These are phyloP conservation scores for Narthecium ossifragum DNA, from an alignment of 106 monocot genomes.

Conservation along the genomic window DNA sequence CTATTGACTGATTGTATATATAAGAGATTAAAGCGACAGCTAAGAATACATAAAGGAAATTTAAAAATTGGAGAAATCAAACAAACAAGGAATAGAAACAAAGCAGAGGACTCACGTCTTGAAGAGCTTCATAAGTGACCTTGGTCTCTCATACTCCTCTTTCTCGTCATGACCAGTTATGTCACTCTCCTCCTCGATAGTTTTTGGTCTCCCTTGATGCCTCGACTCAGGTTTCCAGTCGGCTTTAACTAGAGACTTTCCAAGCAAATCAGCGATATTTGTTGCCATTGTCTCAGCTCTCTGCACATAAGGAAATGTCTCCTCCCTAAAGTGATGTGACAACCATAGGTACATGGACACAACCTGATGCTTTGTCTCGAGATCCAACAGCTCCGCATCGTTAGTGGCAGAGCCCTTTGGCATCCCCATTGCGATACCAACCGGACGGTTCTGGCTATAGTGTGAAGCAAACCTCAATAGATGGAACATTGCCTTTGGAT, in stretches of 20 bases:
- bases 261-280: conserved; percentile 75
- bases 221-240: conserved; percentile 85
- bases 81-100: background rate
- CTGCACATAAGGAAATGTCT: conserved; percentile 67
- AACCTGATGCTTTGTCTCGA: conserved; percentile 97
- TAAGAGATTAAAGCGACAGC: too few relatives aligned
- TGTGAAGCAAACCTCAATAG: conserved; percentile 67
- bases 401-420: conserved; percentile 73
- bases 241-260: conserved; percentile 65
- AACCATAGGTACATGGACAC: conserved; percentile 94
- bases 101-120: conserved; percentile 27
- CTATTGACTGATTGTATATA: too few relatives aligned
- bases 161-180: conserved; percentile 9
- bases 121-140: conserved; percentile 29
- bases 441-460: conserved; percentile 68
- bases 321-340: conserved; percentile 79
- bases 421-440: conserved; percentile 77
- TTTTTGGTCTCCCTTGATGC: conserved; percentile 21
- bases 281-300: conserved; percentile 77
- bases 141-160: conserved; percentile 32
- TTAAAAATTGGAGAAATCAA: background rate
- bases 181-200: conserved; percentile 19
- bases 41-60: background rate
- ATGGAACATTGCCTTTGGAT: conserved; percentile 97
- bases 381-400: conserved; percentile 85